Conservation (phyloP, 345 rosid species). For the Eucalyptus urophylla region DNA sequence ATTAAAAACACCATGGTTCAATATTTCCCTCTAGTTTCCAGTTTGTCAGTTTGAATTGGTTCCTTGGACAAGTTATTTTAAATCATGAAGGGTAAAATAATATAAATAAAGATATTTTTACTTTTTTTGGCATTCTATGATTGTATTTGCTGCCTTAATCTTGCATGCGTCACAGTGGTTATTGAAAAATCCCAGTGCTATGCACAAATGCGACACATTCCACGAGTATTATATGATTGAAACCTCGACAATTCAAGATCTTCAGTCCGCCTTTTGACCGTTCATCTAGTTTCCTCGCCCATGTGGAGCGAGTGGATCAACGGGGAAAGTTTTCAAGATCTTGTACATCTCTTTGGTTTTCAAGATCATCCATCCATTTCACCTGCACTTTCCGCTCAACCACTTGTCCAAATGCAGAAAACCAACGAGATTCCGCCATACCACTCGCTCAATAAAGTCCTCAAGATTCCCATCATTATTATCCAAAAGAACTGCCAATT, state of each 20-base stretch:
- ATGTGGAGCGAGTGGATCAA: not conserved
- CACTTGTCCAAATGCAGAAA: not conserved
- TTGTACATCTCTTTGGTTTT: not conserved
- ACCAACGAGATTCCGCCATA: not conserved
- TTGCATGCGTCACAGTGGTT: not conserved
- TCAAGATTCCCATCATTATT: not conserved
- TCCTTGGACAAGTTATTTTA: too few species aligned
- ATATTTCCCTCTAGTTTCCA: too few species aligned
- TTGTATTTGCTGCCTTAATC: not conserved
- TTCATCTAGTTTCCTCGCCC: not conserved
- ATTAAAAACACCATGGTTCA: too few species aligned
- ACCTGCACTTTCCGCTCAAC: not conserved
- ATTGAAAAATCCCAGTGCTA: not conserved
- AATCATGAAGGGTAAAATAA: too few species aligned
- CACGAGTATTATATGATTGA: not conserved
- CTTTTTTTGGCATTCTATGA: not conserved
- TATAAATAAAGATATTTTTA: too few species aligned
- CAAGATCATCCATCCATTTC: not conserved
- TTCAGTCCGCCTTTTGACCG: conserved; percentile 14
- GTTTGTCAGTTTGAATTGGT: too few species aligned
- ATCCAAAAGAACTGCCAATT: not conserved
- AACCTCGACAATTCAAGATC: not conserved
- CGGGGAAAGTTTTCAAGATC: not conserved
- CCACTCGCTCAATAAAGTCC: not conserved
- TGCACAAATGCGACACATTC: not conserved